These are phyloP conservation scores for Stephanodiscus minutulus DNA, from an alignment of 108 stramenopile species.

Conservation along the genomic window DNA sequence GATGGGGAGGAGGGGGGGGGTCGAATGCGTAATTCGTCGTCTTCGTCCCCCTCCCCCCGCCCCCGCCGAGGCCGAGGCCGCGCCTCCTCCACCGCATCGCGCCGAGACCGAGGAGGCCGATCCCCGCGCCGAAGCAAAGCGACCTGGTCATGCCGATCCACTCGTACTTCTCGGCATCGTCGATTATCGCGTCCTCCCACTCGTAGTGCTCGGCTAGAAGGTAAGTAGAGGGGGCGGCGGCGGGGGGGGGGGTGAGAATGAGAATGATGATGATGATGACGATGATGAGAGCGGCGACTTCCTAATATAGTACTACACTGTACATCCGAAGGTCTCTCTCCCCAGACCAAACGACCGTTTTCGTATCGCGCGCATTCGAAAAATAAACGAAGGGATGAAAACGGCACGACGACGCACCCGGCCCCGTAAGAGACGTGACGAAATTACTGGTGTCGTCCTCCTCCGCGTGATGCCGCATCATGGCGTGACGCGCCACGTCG, in stretches of 20 bases:
- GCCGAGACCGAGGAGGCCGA: constrained; percentile 4
- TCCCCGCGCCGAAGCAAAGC: constrained; percentile 27
- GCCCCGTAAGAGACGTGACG: not conserved
- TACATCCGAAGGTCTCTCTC: too few relatives aligned
- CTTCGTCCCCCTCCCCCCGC: too few relatives aligned
- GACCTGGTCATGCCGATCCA: constrained; percentile 16
- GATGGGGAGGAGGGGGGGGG: too few relatives aligned
- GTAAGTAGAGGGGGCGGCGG: too few relatives aligned
- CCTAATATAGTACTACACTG: too few relatives aligned
- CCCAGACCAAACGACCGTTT: too few relatives aligned
- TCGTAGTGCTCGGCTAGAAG: constrained; percentile 22
- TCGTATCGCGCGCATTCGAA: too few relatives aligned
- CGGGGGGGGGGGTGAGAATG: too few relatives aligned
- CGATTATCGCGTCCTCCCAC: constrained; percentile 30
- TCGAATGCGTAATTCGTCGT: constrained; percentile 45
- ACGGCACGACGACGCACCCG: constrained; percentile 1
- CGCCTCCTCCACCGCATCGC: constrained; percentile 22
- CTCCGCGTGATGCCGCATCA: too few relatives aligned
- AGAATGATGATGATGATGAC: not conserved
- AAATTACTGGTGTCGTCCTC: constrained; percentile 26
- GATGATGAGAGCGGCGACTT: too few relatives aligned
- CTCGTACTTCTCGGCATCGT: constrained; percentile 19
- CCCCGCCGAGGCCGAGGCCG: not conserved
- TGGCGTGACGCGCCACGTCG: constrained; percentile 28
- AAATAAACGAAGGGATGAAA: too few relatives aligned